Evolutionary conservation across 202 grass and related monocot species (phyloP).

Genomic region (Zoysia matrella): DNA sequence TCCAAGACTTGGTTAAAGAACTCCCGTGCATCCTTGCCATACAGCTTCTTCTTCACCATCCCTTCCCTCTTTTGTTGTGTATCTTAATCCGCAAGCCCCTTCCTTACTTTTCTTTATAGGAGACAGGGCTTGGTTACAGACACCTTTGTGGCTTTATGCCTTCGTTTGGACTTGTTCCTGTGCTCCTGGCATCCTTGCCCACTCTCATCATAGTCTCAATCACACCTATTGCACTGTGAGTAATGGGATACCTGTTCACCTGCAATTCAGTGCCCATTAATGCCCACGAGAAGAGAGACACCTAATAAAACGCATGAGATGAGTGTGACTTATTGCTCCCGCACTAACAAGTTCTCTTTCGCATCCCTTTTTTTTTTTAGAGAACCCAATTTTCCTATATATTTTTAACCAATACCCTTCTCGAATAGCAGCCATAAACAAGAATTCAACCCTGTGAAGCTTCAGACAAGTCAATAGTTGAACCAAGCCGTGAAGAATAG

Average conservation of each 20-base stretch:
- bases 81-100: conserved; percentile 27
- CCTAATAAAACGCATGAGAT: conserved; percentile 40
- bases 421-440: conserved; percentile 12
- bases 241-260: conserved; percentile 48
- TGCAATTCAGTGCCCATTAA: conserved; percentile 46
- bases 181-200: conserved; percentile 23
- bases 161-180: conserved; percentile 39
- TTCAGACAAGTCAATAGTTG: conserved; percentile 27
- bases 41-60: conserved; percentile 73
- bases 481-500: neutral
- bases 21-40: conserved; percentile 58
- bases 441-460: conserved; percentile 24
- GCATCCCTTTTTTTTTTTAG: conserved; percentile 4
- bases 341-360: conserved; percentile 36
- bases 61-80: conserved; percentile 20
- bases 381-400: neutral
- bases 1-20: too few species aligned
- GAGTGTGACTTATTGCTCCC: conserved; percentile 32
- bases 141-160: conserved; percentile 35
- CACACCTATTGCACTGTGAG: conserved; percentile 19
- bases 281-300: conserved; percentile 37
- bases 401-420: neutral
- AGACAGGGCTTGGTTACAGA: conserved; percentile 20
- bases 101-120: neutral
- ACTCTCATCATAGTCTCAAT: neutral